phyloP scores from a whole-genome alignment of 1,284 basidiomycete genomes.

The Rhizoctonia solani region DNA sequence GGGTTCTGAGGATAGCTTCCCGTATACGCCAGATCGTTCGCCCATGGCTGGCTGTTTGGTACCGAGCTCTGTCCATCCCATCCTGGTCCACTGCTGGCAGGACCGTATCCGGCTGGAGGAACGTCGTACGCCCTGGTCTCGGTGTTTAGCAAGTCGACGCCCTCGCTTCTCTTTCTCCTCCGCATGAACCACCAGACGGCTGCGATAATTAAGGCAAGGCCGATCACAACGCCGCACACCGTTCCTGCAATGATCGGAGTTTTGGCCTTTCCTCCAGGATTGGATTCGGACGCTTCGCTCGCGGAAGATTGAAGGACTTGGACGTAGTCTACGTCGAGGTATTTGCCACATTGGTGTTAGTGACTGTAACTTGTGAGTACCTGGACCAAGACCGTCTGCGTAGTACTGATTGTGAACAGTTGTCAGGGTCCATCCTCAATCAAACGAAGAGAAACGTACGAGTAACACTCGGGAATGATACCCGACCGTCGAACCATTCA shows the following conservation, averaged over 20 bases:
- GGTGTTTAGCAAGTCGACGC: constrained; percentile 6
- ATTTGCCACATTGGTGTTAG: constrained; percentile 10
- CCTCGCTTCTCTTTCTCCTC: not conserved
- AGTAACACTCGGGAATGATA: constrained; percentile 3
- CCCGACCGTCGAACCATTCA: not conserved
- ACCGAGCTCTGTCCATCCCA: not conserved
- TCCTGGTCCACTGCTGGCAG: constrained; percentile 5
- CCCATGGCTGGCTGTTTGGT: constrained; percentile 10
- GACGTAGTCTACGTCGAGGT: constrained; percentile 28
- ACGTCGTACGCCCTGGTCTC: constrained; percentile 9
- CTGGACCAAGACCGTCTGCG: constrained; percentile 28
- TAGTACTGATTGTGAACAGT: constrained; percentile 14
- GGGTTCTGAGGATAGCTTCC: not conserved
- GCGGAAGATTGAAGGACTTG: constrained; percentile 9
- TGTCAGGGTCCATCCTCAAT: not conserved
- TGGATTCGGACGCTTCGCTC: not conserved
- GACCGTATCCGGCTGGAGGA: constrained; percentile 17
- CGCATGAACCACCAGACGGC: constrained; percentile 10
- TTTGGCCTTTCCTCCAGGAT: not conserved
- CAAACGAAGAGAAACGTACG: not conserved
- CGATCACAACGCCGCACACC: constrained; percentile 18
- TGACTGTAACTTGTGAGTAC: constrained; percentile 20
- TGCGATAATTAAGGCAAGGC: not conserved
- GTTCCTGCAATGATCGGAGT: constrained; percentile 12
- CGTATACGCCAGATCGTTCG: constrained; percentile 16